Percentiles rank a stretch among this genome's conserved stretches.
Conservation (phyloP, 306 rosid genomes). For the Rubus idaeus region DNA sequence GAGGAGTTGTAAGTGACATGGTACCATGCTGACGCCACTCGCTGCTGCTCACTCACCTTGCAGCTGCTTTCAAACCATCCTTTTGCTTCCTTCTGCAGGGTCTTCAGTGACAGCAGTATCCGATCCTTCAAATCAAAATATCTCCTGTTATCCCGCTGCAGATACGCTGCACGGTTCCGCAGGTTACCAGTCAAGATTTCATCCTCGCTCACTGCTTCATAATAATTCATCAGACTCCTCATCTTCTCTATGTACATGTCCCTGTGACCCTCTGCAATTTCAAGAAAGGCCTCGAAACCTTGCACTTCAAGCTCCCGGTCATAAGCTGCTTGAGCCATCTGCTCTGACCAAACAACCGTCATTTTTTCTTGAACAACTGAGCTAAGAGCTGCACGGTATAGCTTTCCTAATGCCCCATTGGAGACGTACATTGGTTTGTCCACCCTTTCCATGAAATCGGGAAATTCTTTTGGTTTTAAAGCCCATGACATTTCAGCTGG, state of each 20-base stretch:
- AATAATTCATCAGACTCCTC: conserved; percentile 58
- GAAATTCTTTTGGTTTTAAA: conserved; percentile 72
- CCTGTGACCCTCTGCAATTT: conserved; percentile 51
- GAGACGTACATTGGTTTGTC: conserved; percentile 78
- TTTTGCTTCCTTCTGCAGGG: conserved; percentile 62
- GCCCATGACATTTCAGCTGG: conserved; percentile 88
- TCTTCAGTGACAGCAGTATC: conserved; percentile 57
- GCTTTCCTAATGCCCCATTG: conserved; percentile 65
- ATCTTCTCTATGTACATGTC: conserved; percentile 65
- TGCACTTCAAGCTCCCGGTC: conserved; percentile 62
- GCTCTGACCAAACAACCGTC: conserved; percentile 41
- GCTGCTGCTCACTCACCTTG: conserved; percentile 33
- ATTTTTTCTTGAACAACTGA: conserved; percentile 38
- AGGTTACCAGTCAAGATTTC: conserved; percentile 78
- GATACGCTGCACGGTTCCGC: conserved; percentile 59
- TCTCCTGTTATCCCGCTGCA: conserved; percentile 81
- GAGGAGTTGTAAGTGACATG: conserved; percentile 69
- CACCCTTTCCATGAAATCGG: conserved; percentile 89
- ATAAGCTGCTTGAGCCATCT: conserved; percentile 50
- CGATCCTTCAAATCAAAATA: conserved; percentile 78
- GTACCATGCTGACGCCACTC: conserved; percentile 89
- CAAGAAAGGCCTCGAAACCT: conserved; percentile 63
- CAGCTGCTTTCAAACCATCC: conserved; percentile 70
- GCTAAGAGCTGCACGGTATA: conserved; percentile 50
- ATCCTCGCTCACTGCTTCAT: conserved; percentile 63